phyloP scores from a whole-genome alignment of 805 yeast species.

The Pichia phayaonensis region DNA sequence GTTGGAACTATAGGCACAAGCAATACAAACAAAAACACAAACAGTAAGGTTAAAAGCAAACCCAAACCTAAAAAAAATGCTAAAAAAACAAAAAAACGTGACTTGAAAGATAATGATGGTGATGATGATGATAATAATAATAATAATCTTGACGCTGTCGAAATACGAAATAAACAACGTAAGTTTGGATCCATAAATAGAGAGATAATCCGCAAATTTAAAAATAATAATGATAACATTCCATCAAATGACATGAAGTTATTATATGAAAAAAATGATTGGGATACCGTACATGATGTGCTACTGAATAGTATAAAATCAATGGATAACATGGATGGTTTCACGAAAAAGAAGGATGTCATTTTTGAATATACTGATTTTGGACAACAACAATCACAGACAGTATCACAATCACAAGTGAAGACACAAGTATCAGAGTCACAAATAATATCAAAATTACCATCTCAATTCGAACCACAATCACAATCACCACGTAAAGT shows the following conservation, averaged over 20 bases:
- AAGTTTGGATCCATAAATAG: constrained; percentile 6
- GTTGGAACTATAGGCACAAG: too few relatives aligned
- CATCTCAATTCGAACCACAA: neutral
- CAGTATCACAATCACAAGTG: neutral
- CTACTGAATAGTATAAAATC: neutral
- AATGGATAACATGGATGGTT: neutral
- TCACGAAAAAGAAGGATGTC: neutral
- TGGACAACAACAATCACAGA: neutral
- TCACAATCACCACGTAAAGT: neutral
- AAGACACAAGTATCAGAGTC: neutral
- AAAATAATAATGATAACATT: neutral
- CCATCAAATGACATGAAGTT: constrained; percentile 1
- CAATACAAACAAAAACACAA: too few relatives aligned
- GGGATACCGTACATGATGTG: constrained; percentile 5
- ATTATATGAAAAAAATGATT: constrained; percentile 5
- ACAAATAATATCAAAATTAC: neutral
- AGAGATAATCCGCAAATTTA: constrained; percentile 6
- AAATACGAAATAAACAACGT: constrained; percentile 3
- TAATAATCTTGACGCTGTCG: neutral
- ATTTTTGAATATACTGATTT: constrained; percentile 2
- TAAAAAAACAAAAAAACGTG: neutral
- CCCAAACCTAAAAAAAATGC: neutral
- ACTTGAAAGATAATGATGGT: neutral
- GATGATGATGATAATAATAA: too few relatives aligned
- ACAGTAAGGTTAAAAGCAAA: neutral